Evolutionary conservation across 2,329 filamentous ascomycete genomes (phyloP), one percentile per base, ranked within the genome.

Genomic region (Colletotrichum cuscutae): DNA sequence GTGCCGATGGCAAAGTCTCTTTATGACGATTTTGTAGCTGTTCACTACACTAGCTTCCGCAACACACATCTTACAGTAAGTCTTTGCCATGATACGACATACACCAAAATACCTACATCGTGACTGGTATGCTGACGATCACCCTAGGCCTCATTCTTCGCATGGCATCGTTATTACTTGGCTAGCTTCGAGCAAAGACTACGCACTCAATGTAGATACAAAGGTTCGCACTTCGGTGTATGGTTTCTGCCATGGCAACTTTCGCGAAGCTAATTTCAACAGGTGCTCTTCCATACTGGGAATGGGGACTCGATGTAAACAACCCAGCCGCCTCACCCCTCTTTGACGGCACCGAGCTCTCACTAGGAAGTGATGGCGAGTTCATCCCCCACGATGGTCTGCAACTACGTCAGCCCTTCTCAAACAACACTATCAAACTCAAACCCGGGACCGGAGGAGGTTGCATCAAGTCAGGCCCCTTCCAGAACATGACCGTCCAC

Each of bases 361-460:
- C 80, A 6, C 78, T 85, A 69, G 81, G 81, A n/a, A 82, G 83
- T 35, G 81, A 85, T 42, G 84, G 84, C 12, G 80, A 69, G 13
- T 77, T 77, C 64, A 77, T 82, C 58, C 63, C 77, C 26, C 76
- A 77, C 37, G 75, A 78, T 15, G 77, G 68, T 30, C 58, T 75
- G 74, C 56, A 70, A 24, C 71, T 76, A 5, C 69, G 68, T 15
- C 71, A 72, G n/a, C 53, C 68, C 13, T 73, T 73, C 46, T 53
- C 62, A 1, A 72, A 71, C 9, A 73, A 62, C 37, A 37, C 72
- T 4, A 77, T 82, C 75, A 76, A 80, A 65, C 57, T 86, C 19
- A 83, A 84, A 0, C 81, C 84, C 0, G 88, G 86, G 12, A 80
- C 81, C 0, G 89, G 89, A 15, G 89, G 89, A 52, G 89, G 89